Conservation (phyloP, 2,329 filamentous ascomycete species). For the Trichoderma lentiforme region DNA sequence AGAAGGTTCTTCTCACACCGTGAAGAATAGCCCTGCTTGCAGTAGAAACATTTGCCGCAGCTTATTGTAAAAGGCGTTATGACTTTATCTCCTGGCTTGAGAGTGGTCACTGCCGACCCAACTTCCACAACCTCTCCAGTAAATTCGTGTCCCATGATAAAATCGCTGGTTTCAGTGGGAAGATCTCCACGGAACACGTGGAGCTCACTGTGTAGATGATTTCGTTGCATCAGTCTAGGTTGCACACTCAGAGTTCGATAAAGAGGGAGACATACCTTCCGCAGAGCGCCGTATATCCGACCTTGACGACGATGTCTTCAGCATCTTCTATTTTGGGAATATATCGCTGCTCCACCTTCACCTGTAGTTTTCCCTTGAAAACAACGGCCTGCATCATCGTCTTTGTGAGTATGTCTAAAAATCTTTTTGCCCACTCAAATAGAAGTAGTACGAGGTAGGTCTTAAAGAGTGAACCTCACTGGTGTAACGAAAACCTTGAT, state of each 20-base stretch:
- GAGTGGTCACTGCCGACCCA: too few species aligned
- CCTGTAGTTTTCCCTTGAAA: neutral
- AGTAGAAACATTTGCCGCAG: too few species aligned
- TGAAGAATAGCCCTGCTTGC: too few species aligned
- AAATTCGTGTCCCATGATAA: too few species aligned
- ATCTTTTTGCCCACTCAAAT: neutral
- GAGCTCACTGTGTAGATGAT: too few species aligned
- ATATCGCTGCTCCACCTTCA: neutral
- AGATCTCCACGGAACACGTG: too few species aligned
- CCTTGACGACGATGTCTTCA: neutral
- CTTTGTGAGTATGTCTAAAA: neutral
- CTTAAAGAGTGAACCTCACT: neutral
- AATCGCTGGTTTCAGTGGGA: too few species aligned
- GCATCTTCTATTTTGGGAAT: neutral
- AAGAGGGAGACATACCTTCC: neutral
- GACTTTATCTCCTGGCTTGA: too few species aligned
- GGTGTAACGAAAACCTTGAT: neutral
- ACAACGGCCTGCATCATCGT: neutral
- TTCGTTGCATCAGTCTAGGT: too few species aligned
- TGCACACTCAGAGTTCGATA: too few species aligned
- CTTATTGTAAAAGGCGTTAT: too few species aligned
- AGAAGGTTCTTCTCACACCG: neutral
- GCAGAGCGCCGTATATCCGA: neutral
- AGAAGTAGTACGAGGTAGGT: neutral
- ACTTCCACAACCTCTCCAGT: too few species aligned